These are phyloP conservation scores for Didymella pinodella DNA, from an alignment of 2,329 filamentous ascomycete species.

Conservation along the genomic window DNA sequence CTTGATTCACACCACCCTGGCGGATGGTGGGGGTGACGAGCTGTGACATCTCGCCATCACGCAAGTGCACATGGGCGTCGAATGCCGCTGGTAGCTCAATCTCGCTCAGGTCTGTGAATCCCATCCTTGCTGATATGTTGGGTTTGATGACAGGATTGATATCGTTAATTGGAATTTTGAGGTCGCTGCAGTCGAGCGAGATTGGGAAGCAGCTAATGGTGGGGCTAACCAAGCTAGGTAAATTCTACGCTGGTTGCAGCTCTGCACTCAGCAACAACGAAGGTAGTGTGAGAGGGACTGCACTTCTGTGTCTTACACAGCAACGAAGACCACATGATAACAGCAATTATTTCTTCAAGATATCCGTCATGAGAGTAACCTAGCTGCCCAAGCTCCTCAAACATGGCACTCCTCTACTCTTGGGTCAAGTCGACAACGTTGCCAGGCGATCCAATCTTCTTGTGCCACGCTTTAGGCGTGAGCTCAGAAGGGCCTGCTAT, in stretches of 20 bases:
- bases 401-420: background rate
- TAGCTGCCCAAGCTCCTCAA: background rate
- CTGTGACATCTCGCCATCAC: slow-evolving; percentile 61
- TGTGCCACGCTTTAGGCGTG: slow-evolving; percentile 1
- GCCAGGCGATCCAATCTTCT: background rate
- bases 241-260: slow-evolving; percentile 1
- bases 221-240: slow-evolving; percentile 10
- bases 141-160: background rate
- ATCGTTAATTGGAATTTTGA: slow-evolving; percentile 26
- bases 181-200: slow-evolving; percentile 21
- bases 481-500: slow-evolving; percentile 1
- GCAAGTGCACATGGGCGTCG: slow-evolving; percentile 61
- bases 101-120: slow-evolving; percentile 53
- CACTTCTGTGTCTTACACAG: background rate
- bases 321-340: background rate
- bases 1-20: slow-evolving; percentile 60
- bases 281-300: background rate
- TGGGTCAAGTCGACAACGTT: slow-evolving; percentile 2
- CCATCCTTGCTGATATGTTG: slow-evolving; percentile 33
- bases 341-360: background rate
- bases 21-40: slow-evolving; percentile 61
- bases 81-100: slow-evolving; percentile 59
- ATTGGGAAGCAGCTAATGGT: slow-evolving; percentile 16
- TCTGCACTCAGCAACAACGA: background rate
- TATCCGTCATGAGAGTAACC: background rate